Evolutionary conservation across 83 land plant species (phyloP), one percentile per base, ranked within the genome.

Genomic region (Diphasiastrum complanatum): DNA sequence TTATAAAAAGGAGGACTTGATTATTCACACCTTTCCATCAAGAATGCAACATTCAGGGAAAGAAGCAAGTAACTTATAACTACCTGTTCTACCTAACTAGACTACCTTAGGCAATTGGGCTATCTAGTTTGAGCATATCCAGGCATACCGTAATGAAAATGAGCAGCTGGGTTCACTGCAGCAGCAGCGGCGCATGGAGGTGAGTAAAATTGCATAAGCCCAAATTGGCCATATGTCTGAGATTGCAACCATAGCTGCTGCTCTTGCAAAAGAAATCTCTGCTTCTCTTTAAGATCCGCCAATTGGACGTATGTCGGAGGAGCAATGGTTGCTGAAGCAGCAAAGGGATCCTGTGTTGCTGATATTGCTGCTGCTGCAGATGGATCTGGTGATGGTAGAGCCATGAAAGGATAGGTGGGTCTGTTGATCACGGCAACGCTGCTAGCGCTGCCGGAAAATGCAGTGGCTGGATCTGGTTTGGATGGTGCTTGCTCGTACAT

Each of bases 181-280:
- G n/a, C n/a, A n/a, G n/a, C n/a, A n/a, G n/a, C n/a, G n/a, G n/a
- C n/a, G n/a, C n/a, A n/a, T n/a, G n/a, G n/a, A 30, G 26, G 26
- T 11, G 11, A 16, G 35, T 55, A 55, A 30, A 20, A 55, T 11
- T 35, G 26, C 10, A 11, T 32, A 30, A 20, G 27, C 18, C 59
- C 34, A 23, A 11, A 55, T 18, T 55, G 34, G 27, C 59, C 59
- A 19, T 55, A 16, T 32, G 26, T 31, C 35, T 55, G 59, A 30
- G 26, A 55, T 35, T 55, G 59, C 28, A 27, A 14, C 59, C 59
- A 55, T 19, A 55, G 30, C 34, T 55, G 59, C 34, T 55, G 59
- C 19, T 55, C 59, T 27, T 55, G 59, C 11, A 19, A 11, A 6
- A 55, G 34, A 30, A 55, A 35, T 35, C 34, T 27, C 35, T 55